A percentile compares a stretch with the other conserved stretches of the same genome.
Conservation (phyloP, 202 grass and related monocot species). For the Carex arenaria region DNA sequence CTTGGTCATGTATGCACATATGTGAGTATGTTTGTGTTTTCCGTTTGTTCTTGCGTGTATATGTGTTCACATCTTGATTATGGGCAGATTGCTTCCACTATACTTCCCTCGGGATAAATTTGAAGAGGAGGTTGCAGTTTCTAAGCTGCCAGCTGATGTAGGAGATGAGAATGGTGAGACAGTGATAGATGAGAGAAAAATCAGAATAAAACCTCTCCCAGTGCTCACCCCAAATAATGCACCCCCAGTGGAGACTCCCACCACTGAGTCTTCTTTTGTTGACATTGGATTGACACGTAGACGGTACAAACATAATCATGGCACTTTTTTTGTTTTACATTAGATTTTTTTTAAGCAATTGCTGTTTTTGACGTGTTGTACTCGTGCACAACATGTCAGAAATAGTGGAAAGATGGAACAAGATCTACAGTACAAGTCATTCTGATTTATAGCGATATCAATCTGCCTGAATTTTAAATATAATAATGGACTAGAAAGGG, state of each 20-base stretch:
- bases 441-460: background rate
- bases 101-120: slow-evolving; percentile 94
- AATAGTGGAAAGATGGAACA: background rate
- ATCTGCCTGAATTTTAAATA: background rate
- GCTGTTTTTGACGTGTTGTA: background rate
- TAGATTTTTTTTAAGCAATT: background rate
- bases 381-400: background rate
- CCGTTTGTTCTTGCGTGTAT: slow-evolving; percentile 11
- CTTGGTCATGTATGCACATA: background rate
- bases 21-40: background rate
- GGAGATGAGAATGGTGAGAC: slow-evolving; percentile 99
- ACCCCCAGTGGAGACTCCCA: slow-evolving; percentile 20
- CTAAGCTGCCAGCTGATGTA: slow-evolving; percentile 92
- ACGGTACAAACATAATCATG: slow-evolving; percentile 33
- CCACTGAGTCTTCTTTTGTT: slow-evolving; percentile 49
- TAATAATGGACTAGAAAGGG: background rate
- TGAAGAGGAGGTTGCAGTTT: slow-evolving; percentile 79
- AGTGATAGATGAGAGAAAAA: slow-evolving; percentile 95
- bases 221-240: slow-evolving; percentile 32
- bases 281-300: slow-evolving; percentile 61
- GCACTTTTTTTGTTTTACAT: background rate
- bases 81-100: slow-evolving; percentile 78
- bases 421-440: background rate
- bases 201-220: slow-evolving; percentile 92
- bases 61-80: slow-evolving; percentile 10